phyloP scores from a whole-genome alignment of 768 basidiomycete genomes.

The Pleurotus tuber-regium region DNA sequence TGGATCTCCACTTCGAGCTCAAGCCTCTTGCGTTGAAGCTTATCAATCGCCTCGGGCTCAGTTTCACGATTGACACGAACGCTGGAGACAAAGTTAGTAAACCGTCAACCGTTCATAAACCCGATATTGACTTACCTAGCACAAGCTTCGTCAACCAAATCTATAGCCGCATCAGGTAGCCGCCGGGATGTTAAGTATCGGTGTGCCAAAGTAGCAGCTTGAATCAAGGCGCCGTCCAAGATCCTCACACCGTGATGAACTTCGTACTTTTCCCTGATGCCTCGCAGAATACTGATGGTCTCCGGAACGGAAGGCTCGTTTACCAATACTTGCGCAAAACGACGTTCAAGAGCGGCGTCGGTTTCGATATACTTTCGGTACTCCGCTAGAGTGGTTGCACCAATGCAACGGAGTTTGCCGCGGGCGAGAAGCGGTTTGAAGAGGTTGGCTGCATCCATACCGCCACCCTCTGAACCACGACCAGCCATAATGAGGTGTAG shows the following conservation, averaged over 20 bases:
- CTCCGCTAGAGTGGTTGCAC: slow-evolving; percentile 90
- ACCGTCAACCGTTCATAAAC: neutral
- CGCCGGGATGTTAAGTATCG: slow-evolving; percentile 85
- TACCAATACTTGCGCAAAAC: slow-evolving; percentile 91
- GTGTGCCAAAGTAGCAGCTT: slow-evolving; percentile 88
- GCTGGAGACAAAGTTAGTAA: slow-evolving; percentile 31
- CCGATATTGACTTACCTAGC: slow-evolving; percentile 54
- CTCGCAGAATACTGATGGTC: slow-evolving; percentile 90
- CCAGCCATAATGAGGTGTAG: slow-evolving; percentile 93
- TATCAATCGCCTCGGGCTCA: slow-evolving; percentile 90
- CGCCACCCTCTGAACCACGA: slow-evolving; percentile 75
- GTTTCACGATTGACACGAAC: slow-evolving; percentile 94
- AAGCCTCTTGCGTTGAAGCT: slow-evolving; percentile 82
- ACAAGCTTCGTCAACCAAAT: slow-evolving; percentile 90
- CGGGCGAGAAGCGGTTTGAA: slow-evolving; percentile 91
- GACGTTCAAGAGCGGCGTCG: slow-evolving; percentile 85
- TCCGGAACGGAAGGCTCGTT: slow-evolving; percentile 89
- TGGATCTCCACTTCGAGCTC: slow-evolving; percentile 95
- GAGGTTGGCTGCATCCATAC: slow-evolving; percentile 92
- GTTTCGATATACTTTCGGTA: slow-evolving; percentile 94
- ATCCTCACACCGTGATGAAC: slow-evolving; percentile 92
- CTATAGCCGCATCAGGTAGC: slow-evolving; percentile 85
- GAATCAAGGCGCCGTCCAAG: slow-evolving; percentile 81
- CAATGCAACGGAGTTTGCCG: slow-evolving; percentile 74
- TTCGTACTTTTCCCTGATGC: slow-evolving; percentile 92